phyloP scores from a whole-genome alignment of 2,329 filamentous ascomycete species.

The Neofusicoccum parvum region DNA sequence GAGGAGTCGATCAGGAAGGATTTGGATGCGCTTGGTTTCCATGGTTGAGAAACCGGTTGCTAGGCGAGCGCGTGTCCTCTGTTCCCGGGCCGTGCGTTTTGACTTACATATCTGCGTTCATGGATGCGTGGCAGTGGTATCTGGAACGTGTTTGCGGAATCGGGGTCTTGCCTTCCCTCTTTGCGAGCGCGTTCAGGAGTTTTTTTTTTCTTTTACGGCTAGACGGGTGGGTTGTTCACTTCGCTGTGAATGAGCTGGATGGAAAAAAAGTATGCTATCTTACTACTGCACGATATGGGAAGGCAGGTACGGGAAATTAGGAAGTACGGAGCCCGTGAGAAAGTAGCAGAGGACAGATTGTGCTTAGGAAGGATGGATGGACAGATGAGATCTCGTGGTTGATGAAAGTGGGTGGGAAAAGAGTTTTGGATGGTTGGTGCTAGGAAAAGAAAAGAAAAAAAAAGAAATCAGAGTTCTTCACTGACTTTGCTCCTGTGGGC shows the following conservation, averaged over 20 bases:
- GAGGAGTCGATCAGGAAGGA: conserved; percentile 84
- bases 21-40: conserved; percentile 63
- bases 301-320: background rate
- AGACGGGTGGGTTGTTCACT: background rate
- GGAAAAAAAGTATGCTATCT: background rate
- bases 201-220: background rate
- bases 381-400: too few relatives aligned
- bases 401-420: too few relatives aligned
- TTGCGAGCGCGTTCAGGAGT: background rate
- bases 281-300: background rate
- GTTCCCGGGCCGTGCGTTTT: background rate
- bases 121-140: background rate
- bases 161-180: background rate
- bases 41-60: conserved; percentile 17
- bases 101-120: background rate
- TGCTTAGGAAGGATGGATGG: too few relatives aligned
- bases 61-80: background rate
- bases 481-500: too few relatives aligned
- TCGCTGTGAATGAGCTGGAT: background rate
- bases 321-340: background rate
- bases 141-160: background rate
- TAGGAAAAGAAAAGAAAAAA: too few relatives aligned
- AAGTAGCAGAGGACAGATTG: too few relatives aligned
- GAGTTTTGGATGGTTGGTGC: too few relatives aligned
- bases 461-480: too few relatives aligned